phyloP scores from a whole-genome alignment of 2,329 filamentous ascomycete genomes.

The Fonsecaea pedrosoi region DNA sequence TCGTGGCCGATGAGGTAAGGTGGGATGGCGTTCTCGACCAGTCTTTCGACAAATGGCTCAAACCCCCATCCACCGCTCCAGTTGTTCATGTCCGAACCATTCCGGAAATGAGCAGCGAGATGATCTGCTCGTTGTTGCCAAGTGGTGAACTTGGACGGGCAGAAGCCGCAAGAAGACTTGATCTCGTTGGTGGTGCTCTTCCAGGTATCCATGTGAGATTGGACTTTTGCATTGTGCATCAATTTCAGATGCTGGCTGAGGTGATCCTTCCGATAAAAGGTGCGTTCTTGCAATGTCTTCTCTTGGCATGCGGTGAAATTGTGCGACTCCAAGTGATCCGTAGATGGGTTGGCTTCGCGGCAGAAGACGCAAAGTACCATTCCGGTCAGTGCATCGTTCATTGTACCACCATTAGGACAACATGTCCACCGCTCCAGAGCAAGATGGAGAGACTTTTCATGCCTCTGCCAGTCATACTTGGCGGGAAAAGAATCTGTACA shows the following conservation, averaged over 20 bases:
- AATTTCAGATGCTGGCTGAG: slow-evolving; percentile 63
- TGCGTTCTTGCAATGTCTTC: slow-evolving; percentile 65
- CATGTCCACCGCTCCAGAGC: slow-evolving; percentile 66
- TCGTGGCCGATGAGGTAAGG: slow-evolving; percentile 49
- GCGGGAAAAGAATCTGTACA: slow-evolving; percentile 63
- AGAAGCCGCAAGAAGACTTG: slow-evolving; percentile 51
- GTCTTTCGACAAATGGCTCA: slow-evolving; percentile 43
- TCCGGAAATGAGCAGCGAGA: slow-evolving; percentile 50
- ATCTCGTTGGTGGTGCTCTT: slow-evolving; percentile 59
- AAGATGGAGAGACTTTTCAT: slow-evolving; percentile 65
- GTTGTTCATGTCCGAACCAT: slow-evolving; percentile 47
- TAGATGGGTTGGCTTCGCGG: slow-evolving; percentile 58
- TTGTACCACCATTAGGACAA: slow-evolving; percentile 63
- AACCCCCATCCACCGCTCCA: slow-evolving; percentile 52
- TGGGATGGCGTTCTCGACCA: slow-evolving; percentile 47
- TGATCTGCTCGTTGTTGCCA: slow-evolving; percentile 48
- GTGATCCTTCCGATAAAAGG: slow-evolving; percentile 66
- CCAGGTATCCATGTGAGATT: slow-evolving; percentile 60
- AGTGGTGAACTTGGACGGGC: slow-evolving; percentile 42
- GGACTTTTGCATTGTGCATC: slow-evolving; percentile 60
- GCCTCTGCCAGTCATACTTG: slow-evolving; percentile 66
- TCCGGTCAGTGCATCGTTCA: slow-evolving; percentile 43
- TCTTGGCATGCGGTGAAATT: slow-evolving; percentile 66
- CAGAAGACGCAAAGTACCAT: slow-evolving; percentile 65
- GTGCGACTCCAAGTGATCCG: slow-evolving; percentile 65